These are phyloP conservation scores for Abortiporus biennis DNA, from an alignment of 1,284 basidiomycete genomes.

Conservation along the genomic window DNA sequence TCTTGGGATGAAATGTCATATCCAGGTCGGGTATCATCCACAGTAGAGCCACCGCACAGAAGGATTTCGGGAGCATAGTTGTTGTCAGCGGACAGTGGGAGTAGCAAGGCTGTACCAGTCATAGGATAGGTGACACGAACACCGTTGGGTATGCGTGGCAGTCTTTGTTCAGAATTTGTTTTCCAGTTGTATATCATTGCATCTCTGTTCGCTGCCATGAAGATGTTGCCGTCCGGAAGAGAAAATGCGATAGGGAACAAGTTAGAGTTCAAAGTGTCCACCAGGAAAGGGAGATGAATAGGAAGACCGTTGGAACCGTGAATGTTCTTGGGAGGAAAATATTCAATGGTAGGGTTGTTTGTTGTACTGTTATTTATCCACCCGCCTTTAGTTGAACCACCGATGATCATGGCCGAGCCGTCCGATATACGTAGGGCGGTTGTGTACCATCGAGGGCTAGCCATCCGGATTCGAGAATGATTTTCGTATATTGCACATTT, in stretches of 20 bases:
- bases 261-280: conserved; percentile 72
- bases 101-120: conserved; percentile 64
- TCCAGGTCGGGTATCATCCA: conserved; percentile 56
- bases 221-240: conserved; percentile 69
- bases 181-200: conserved; percentile 79
- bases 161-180: conserved; percentile 52
- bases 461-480: conserved; percentile 57
- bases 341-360: conserved; percentile 81
- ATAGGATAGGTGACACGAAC: conserved; percentile 82
- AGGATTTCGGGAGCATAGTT: conserved; percentile 66
- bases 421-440: conserved; percentile 65
- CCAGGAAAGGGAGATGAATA: conserved; percentile 57
- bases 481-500: conserved; percentile 62
- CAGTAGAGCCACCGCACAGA: conserved; percentile 71
- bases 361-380: conserved; percentile 76
- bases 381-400: conserved; percentile 73
- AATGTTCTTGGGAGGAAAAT: conserved; percentile 72
- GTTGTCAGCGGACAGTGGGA: conserved; percentile 62
- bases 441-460: conserved; percentile 74
- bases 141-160: conserved; percentile 72
- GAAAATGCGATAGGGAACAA: conserved; percentile 74
- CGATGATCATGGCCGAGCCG: conserved; percentile 77
- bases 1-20: conserved; percentile 65
- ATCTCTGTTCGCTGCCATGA: conserved; percentile 76
- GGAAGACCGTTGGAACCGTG: conserved; percentile 60